Evolutionary conservation across 1,139 yeast genomes (phyloP).

Genomic region (Pichia sp.): DNA sequence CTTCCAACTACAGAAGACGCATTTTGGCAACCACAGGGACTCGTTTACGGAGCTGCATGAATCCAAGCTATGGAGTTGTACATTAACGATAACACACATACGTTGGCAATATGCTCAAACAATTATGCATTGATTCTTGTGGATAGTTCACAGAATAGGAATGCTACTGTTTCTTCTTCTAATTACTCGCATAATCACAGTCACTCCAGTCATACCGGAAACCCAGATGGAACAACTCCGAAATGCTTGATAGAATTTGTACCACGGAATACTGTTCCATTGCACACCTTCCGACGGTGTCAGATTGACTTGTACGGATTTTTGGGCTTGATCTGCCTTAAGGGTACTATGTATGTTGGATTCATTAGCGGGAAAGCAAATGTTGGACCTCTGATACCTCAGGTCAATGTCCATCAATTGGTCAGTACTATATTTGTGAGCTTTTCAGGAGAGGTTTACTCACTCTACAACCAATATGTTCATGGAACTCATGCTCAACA

Average conservation of each 20-base stretch:
- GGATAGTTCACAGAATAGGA: slow-evolving; percentile 15
- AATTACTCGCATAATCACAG: background rate
- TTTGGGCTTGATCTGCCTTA: slow-evolving; percentile 55
- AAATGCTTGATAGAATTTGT: slow-evolving; percentile 49
- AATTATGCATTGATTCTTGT: slow-evolving; percentile 49
- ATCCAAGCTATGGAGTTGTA: slow-evolving; percentile 42
- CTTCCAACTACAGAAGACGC: background rate
- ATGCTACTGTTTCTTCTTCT: background rate
- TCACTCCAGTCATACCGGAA: slow-evolving; percentile 27
- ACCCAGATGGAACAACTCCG: slow-evolving; percentile 26
- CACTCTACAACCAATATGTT: slow-evolving; percentile 7
- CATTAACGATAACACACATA: slow-evolving; percentile 50
- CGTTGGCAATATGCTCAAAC: slow-evolving; percentile 49
- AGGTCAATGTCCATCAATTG: slow-evolving; percentile 50
- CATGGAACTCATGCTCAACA: background rate
- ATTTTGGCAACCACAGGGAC: background rate
- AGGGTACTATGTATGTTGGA: slow-evolving; percentile 53
- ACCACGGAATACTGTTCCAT: slow-evolving; percentile 40
- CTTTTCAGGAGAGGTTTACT: slow-evolving; percentile 46
- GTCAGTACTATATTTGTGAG: slow-evolving; percentile 61
- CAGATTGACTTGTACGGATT: slow-evolving; percentile 45
- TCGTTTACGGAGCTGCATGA: background rate
- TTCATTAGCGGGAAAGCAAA: slow-evolving; percentile 53
- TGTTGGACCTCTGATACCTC: slow-evolving; percentile 56
- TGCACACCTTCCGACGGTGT: slow-evolving; percentile 31